Conservation (phyloP, 805 yeast genomes). For the Ogataea haglerorum region DNA sequence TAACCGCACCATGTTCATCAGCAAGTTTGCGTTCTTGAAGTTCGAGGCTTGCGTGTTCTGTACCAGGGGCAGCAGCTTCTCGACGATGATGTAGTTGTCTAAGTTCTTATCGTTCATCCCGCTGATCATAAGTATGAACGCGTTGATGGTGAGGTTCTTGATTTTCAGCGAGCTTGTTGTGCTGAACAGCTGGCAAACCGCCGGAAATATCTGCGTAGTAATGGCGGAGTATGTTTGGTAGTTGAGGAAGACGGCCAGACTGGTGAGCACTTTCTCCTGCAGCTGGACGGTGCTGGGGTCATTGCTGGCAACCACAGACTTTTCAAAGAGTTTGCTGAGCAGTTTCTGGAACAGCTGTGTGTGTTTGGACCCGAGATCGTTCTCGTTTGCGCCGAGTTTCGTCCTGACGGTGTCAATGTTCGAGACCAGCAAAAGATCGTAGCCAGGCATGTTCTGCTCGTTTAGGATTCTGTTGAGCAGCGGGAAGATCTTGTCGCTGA, state of each 20-base stretch:
- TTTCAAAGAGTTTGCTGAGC: slow-evolving; percentile 32
- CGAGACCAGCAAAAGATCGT: slow-evolving; percentile 31
- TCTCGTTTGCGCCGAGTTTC: slow-evolving; percentile 29
- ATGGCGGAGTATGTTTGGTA: slow-evolving; percentile 49
- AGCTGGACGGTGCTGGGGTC: slow-evolving; percentile 22
- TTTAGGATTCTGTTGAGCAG: slow-evolving; percentile 30
- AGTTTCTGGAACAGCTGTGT: slow-evolving; percentile 29
- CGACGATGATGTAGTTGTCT: slow-evolving; percentile 69
- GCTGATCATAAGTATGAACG: slow-evolving; percentile 53
- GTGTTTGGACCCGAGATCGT: slow-evolving; percentile 21
- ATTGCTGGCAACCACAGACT: slow-evolving; percentile 24
- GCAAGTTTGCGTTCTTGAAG: slow-evolving; percentile 30
- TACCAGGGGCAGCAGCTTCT: slow-evolving; percentile 77
- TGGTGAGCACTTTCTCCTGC: slow-evolving; percentile 34
- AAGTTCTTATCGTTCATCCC: slow-evolving; percentile 46
- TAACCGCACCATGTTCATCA: slow-evolving; percentile 28
- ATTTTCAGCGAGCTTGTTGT: slow-evolving; percentile 82
- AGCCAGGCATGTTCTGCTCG: slow-evolving; percentile 27
- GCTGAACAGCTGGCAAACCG: slow-evolving; percentile 67
- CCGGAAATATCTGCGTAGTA: slow-evolving; percentile 73
- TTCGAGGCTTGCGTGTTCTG: slow-evolving; percentile 33
- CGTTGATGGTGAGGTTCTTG: slow-evolving; percentile 61
- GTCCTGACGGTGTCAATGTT: slow-evolving; percentile 26
- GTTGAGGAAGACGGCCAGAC: slow-evolving; percentile 27
- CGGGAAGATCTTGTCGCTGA: slow-evolving; percentile 66